Evolutionary conservation across 2,329 filamentous ascomycete genomes (phyloP).

Genomic region (Alternaria sp.): DNA sequence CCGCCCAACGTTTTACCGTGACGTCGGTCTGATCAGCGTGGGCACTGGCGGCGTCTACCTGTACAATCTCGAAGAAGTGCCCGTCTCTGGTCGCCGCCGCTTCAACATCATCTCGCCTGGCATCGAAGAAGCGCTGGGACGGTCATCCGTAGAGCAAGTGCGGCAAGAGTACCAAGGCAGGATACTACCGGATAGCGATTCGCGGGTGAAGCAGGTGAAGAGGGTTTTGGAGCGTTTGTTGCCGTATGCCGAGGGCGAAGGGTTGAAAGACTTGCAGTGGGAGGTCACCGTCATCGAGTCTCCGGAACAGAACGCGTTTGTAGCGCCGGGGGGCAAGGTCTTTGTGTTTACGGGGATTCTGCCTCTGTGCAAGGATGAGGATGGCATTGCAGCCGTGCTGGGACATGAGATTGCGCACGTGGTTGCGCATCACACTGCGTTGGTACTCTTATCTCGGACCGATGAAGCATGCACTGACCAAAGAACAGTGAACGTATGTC

Average conservation of each 20-base stretch:
- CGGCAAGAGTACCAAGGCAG: constrained; percentile 60
- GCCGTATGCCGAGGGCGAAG: constrained; percentile 64
- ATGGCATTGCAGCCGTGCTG: constrained; percentile 75
- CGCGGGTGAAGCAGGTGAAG: constrained; percentile 62
- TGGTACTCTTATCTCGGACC: constrained; percentile 4
- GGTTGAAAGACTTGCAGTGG: constrained; percentile 60
- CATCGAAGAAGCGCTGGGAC: constrained; percentile 61
- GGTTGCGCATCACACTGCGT: constrained; percentile 48
- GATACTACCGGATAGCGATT: constrained; percentile 67
- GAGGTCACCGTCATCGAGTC: constrained; percentile 78
- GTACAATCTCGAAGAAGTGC: constrained; percentile 73
- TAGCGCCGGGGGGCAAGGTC: constrained; percentile 78
- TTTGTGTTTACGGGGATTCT: constrained; percentile 79
- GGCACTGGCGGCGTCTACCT: constrained; percentile 65
- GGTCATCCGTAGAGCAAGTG: constrained; percentile 63
- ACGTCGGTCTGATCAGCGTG: constrained; percentile 52
- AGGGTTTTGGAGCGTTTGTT: constrained; percentile 71
- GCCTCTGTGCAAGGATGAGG: constrained; percentile 68
- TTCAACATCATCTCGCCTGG: constrained; percentile 72
- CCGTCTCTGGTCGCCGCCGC: constrained; percentile 71
- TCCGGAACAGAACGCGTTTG: constrained; percentile 73
- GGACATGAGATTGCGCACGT: constrained; percentile 83
- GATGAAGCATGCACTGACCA: neutral
- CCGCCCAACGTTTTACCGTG: constrained; percentile 56
- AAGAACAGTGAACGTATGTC: constrained; percentile 63